These are phyloP conservation scores for Elsinoe arachidis DNA, from an alignment of 2,329 filamentous ascomycete species.

Conservation along the genomic window DNA sequence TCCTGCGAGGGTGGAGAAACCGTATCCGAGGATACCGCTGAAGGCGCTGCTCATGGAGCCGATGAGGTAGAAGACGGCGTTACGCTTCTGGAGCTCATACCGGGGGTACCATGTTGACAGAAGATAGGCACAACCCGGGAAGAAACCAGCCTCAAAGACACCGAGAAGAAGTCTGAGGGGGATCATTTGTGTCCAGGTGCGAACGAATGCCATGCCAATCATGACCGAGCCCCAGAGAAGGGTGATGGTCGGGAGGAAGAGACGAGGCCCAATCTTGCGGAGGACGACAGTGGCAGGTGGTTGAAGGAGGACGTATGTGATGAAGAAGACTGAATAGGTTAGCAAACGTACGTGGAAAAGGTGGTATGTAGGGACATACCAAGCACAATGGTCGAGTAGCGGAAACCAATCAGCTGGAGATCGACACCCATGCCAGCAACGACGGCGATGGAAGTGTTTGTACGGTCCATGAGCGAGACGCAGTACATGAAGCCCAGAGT, in stretches of 20 bases:
- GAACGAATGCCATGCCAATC: slow-evolving; percentile 55
- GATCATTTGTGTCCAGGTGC: slow-evolving; percentile 42
- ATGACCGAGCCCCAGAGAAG: slow-evolving; percentile 51
- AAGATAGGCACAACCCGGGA: slow-evolving; percentile 28
- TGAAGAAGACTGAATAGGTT: slow-evolving; percentile 56
- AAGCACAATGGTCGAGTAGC: slow-evolving; percentile 48
- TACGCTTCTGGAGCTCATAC: slow-evolving; percentile 32
- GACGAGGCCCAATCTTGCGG: slow-evolving; percentile 48
- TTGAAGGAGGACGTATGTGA: slow-evolving; percentile 62
- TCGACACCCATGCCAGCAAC: slow-evolving; percentile 53
- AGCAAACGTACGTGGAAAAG: not conserved
- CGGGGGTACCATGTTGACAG: slow-evolving; percentile 19
- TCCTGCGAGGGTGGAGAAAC: slow-evolving; percentile 26
- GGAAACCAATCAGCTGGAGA: slow-evolving; percentile 25
- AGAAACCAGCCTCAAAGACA: slow-evolving; percentile 45
- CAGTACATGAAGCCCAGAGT: slow-evolving; percentile 55
- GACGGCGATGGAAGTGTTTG: slow-evolving; percentile 63
- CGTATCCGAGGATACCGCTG: slow-evolving; percentile 36
- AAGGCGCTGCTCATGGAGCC: slow-evolving; percentile 42
- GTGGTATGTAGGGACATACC: not conserved
- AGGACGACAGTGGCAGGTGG: slow-evolving; percentile 59
- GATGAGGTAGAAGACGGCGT: slow-evolving; percentile 42
- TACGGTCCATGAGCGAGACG: slow-evolving; percentile 68
- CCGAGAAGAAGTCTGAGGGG: slow-evolving; percentile 51
- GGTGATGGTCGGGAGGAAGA: slow-evolving; percentile 24